Evolutionary conservation across 371 early-diverging fungal species (phyloP).

Genomic region (Phascolomyces articulosus): DNA sequence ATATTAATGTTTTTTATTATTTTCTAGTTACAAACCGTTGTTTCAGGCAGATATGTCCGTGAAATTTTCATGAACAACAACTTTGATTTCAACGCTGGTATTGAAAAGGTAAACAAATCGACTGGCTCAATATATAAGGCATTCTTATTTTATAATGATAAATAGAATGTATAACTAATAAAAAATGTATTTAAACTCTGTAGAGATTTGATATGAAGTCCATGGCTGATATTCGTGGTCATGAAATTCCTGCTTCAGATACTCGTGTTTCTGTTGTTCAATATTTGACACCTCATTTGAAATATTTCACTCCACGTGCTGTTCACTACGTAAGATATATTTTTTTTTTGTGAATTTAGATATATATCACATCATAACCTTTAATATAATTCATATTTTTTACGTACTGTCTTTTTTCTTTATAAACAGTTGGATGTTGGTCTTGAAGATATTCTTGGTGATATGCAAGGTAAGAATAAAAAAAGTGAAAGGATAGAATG

Average conservation of each 20-base stretch:
- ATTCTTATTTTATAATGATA: too few species aligned
- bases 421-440: background rate
- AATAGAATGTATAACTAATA: too few species aligned
- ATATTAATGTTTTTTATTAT: background rate
- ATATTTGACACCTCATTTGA: constrained; percentile 10
- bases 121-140: too few species aligned
- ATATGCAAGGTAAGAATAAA: background rate
- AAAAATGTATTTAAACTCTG: background rate
- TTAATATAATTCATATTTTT: too few species aligned
- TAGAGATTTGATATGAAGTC: constrained; percentile 16
- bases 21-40: constrained; percentile 1
- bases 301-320: constrained; percentile 15
- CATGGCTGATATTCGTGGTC: constrained; percentile 1
- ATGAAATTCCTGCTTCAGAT: background rate
- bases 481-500: too few species aligned
- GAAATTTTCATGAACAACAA: constrained; percentile 18
- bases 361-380: too few species aligned
- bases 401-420: too few species aligned
- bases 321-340: constrained; percentile 6
- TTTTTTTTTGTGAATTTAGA: background rate
- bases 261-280: background rate
- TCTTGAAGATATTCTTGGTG: background rate
- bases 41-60: constrained; percentile 16
- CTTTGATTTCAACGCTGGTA: constrained; percentile 11
- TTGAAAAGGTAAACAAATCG: constrained; percentile 7